phyloP scores from a whole-genome alignment of 1,139 yeast genomes.

The Yamadazyma diospyri region DNA sequence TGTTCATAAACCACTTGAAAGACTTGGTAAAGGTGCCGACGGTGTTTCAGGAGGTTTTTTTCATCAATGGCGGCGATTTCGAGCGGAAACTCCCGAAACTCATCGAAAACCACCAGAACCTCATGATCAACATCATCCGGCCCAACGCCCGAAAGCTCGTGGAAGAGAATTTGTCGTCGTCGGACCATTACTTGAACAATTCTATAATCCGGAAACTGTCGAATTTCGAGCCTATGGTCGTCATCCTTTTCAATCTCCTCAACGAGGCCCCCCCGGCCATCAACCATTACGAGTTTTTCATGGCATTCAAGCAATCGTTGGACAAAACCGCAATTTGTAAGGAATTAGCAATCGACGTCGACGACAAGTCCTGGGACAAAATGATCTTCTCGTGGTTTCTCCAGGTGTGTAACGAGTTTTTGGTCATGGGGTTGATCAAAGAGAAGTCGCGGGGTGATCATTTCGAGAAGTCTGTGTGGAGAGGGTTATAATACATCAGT shows the following conservation, averaged over 20 bases:
- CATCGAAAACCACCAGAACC: slow-evolving; percentile 38
- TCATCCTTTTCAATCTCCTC: slow-evolving; percentile 62
- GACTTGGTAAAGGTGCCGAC: slow-evolving; percentile 2
- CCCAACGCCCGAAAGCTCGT: slow-evolving; percentile 34
- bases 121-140: slow-evolving; percentile 37
- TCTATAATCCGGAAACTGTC: slow-evolving; percentile 14
- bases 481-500: slow-evolving; percentile 23
- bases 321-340: slow-evolving; percentile 34
- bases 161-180: slow-evolving; percentile 31
- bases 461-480: slow-evolving; percentile 45
- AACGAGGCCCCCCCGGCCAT: slow-evolving; percentile 76
- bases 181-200: slow-evolving; percentile 26
- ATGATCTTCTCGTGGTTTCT: slow-evolving; percentile 40
- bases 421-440: slow-evolving; percentile 37
- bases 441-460: slow-evolving; percentile 45
- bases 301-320: slow-evolving; percentile 62
- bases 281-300: slow-evolving; percentile 74
- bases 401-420: slow-evolving; percentile 40
- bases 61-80: slow-evolving; percentile 32
- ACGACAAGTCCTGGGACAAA: slow-evolving; percentile 42
- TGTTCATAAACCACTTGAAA: slow-evolving; percentile 1
- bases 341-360: slow-evolving; percentile 20
- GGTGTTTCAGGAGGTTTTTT: slow-evolving; percentile 37
- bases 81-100: slow-evolving; percentile 19
- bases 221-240: slow-evolving; percentile 46